These are phyloP conservation scores for Pichia ethanolica DNA, from an alignment of 805 yeast genomes.

Conservation along the genomic window DNA sequence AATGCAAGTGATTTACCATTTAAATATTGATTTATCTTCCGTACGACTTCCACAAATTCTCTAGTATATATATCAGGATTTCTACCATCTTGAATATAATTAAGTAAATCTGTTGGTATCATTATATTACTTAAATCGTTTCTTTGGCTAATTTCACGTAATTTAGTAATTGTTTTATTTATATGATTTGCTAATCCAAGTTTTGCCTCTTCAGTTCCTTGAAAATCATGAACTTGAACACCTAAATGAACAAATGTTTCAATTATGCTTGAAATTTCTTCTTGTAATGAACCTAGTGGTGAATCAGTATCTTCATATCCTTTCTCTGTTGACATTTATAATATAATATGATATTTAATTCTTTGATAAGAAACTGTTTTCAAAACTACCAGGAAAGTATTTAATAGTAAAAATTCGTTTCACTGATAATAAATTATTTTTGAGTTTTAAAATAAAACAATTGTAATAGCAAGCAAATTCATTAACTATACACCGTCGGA, in stretches of 20 bases:
- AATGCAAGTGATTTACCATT: slow-evolving; percentile 74
- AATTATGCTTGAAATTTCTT: slow-evolving; percentile 44
- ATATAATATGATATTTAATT: too few species aligned
- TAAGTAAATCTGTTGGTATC: slow-evolving; percentile 77
- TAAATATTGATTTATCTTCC: slow-evolving; percentile 78
- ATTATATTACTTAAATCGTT: slow-evolving; percentile 35
- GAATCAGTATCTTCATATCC: slow-evolving; percentile 15
- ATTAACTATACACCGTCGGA: too few species aligned
- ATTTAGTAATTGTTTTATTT: slow-evolving; percentile 30
- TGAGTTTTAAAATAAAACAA: too few species aligned
- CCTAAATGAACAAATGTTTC: slow-evolving; percentile 87
- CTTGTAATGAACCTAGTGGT: slow-evolving; percentile 26
- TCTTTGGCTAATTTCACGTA: slow-evolving; percentile 27
- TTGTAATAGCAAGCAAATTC: too few species aligned
- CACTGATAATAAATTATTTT: too few species aligned
- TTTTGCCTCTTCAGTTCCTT: slow-evolving; percentile 77
- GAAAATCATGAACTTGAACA: slow-evolving; percentile 86
- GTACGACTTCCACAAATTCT: slow-evolving; percentile 92
- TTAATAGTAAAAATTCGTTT: too few species aligned
- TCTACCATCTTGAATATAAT: slow-evolving; percentile 91
- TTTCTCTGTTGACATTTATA: slow-evolving; percentile 26
- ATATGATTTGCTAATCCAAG: slow-evolving; percentile 45
- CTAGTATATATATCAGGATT: slow-evolving; percentile 96
- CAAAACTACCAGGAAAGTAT: too few species aligned
- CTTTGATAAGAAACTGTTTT: too few species aligned